A percentile compares a stretch with the other conserved stretches of the same genome.
Evolutionary conservation across 495 filamentous ascomycete genomes (phyloP).

Genomic region (Aspergillus cavernicola): DNA sequence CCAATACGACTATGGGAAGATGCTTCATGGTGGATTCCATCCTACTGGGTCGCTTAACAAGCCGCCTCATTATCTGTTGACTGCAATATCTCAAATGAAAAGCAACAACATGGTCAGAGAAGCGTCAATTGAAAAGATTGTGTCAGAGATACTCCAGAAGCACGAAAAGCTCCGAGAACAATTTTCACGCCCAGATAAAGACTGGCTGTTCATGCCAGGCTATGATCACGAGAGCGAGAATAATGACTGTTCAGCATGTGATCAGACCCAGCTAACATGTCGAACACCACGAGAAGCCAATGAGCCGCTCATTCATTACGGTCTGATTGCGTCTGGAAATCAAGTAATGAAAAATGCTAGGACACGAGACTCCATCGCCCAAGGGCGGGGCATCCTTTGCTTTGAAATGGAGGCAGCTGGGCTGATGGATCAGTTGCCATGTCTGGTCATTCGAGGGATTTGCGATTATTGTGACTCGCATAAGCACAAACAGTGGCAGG

Average conservation of each 20-base stretch:
- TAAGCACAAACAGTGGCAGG: conserved; percentile 36
- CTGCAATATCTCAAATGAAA: conserved; percentile 23
- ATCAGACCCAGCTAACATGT: neutral
- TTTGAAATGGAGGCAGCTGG: conserved; percentile 41
- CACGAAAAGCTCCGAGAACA: conserved; percentile 20
- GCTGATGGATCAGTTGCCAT: neutral
- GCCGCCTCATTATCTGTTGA: conserved; percentile 25
- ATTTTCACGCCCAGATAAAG: conserved; percentile 15
- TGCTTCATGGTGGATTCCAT: conserved; percentile 1
- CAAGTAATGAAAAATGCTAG: conserved; percentile 16
- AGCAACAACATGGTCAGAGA: conserved; percentile 7
- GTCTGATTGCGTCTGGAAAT: conserved; percentile 20
- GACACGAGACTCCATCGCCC: conserved; percentile 17
- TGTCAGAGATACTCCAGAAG: conserved; percentile 16
- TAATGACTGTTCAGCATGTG: conserved; percentile 21
- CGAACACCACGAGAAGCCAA: conserved; percentile 10
- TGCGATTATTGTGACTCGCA: conserved; percentile 17
- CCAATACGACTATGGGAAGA: conserved; percentile 40
- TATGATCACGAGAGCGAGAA: conserved; percentile 22
- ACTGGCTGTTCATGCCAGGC: conserved; percentile 26
- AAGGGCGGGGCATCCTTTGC: conserved; percentile 27
- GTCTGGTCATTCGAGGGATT: neutral
- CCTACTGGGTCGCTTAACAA: too few relatives aligned
- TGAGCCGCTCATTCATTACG: conserved; percentile 16
- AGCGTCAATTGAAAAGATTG: conserved; percentile 11